Conservation (phyloP, 2,329 filamentous ascomycete genomes). For the Sclerotinia trifoliorum region DNA sequence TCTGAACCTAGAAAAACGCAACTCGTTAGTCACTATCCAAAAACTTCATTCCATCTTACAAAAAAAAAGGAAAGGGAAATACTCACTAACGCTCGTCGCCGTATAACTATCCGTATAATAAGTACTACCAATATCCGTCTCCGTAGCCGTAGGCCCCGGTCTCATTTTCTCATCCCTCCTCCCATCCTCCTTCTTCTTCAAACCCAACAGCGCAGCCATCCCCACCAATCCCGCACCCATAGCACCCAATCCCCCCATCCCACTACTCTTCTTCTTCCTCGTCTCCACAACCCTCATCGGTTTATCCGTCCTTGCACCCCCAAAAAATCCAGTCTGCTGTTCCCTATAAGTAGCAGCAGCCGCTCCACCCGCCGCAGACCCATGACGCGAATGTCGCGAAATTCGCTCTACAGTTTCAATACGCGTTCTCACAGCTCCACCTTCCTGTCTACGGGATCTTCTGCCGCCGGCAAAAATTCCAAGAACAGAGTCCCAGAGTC, state of each 20-base stretch:
- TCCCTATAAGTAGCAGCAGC: constrained; percentile 29
- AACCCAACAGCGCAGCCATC: constrained; percentile 36
- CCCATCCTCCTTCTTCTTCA: constrained; percentile 37
- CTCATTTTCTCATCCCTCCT: constrained; percentile 30
- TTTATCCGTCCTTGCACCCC: constrained; percentile 45
- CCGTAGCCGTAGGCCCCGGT: constrained; percentile 18
- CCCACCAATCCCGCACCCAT: constrained; percentile 38
- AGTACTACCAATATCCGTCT: constrained; percentile 35
- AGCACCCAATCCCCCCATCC: constrained; percentile 54
- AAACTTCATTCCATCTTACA: not conserved
- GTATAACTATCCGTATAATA: constrained; percentile 40
- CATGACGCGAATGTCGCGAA: constrained; percentile 47
- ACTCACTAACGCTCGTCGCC: constrained; percentile 40
- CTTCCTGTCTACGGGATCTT: constrained; percentile 49
- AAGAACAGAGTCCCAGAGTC: constrained; percentile 58
- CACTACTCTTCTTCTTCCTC: constrained; percentile 52
- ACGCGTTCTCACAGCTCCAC: constrained; percentile 44
- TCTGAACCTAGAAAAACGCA: constrained; percentile 31
- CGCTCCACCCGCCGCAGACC: constrained; percentile 36
- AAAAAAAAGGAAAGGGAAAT: not conserved
- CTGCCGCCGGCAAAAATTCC: constrained; percentile 56
- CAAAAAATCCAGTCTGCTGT: constrained; percentile 54
- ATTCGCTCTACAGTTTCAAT: constrained; percentile 61
- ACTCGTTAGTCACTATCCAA: constrained; percentile 25
- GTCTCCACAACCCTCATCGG: constrained; percentile 45